Evolutionary conservation across 2,329 filamentous ascomycete species (phyloP), one percentile per base, ranked within the genome.

Genomic region (Fusarium sambucinum): DNA sequence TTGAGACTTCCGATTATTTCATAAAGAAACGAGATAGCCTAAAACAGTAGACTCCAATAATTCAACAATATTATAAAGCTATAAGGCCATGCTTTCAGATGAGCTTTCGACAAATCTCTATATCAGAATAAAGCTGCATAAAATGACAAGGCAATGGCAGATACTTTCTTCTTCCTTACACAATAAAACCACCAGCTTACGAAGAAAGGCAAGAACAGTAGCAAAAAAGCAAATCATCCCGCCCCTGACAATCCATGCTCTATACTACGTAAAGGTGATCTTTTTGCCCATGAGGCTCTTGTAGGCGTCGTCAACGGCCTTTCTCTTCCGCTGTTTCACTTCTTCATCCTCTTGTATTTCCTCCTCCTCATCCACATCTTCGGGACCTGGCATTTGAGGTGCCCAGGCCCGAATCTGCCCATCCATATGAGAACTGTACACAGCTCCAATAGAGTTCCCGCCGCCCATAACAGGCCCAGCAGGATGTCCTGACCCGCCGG

Each of bases 371-470:
- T 82, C 83, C 50, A 88, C 69, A 70, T 86, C 76, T 68, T 87
- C 79, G 33, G 80, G 81, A 6, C 85, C 87, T 1, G 82, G 78
- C 8, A 87, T 79, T 35, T 82, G 81, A 3, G 92, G 91, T 70
- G 85, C 84, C 94, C 95, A 97, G 6, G 87, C 87, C 44, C 91
- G 86, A 59, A 98, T 95, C 53, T 90, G 90, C 0, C 95, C 95
- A 75, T 97, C 93, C 5, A 90, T 84, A 73, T 97, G 93, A 3
- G 89, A 91, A 54, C 93, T 96, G 79, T 93, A 96, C 59, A 97
- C 74, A 11, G 81, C 84, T 1, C 86, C 86, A 6, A 83, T 70
- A 21, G 81, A 82, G 63, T 84, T 86, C 4, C 77, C 80, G 3
- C 86, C 86, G 6, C 86, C 86, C 82, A 87, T 86, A 69, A 91